Base-by-base conservation (phyloP, 1,139 yeast genomes). In the Zygoascus meyerae region DNA sequence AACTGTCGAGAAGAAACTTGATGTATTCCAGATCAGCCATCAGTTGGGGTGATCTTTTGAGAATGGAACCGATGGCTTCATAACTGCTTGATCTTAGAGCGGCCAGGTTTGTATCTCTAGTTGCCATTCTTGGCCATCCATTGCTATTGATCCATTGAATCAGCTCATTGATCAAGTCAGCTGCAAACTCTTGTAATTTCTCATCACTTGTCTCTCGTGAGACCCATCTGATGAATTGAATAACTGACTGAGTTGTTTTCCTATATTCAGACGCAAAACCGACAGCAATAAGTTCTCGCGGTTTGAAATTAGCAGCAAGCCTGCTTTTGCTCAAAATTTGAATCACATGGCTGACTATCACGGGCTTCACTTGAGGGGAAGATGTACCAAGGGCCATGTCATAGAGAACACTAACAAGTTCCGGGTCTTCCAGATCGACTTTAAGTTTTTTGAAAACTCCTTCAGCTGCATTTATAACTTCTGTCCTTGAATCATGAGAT, bases 1-100 rank as follows among this genome's bases (percentile, higher is more conserved):
- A 65, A n/a, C 94, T 81, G 39, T 81, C 79, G 54, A 90, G 79
- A 29, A 92, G 65, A 58, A 87, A 87, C 42, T 76, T 77, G 45
- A 87, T 63, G 52, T 76, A 77, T 0, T 74, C 63, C 40, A 81
- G 39, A 37, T 54, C 58, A 2, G 47, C 54, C 31, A 82, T 62
- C 14, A 80, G 64, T 0, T 61, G 60, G 0, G 80, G 73, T 29
- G 75, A 72, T 16, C 78, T 70, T 46, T 74, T 73, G 42, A 86
- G 63, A 10, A 86, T 69, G 34, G 78, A 74, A 2, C 95, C 92
- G 40, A 89, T 65, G 0, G 94, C 81, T 60, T 86, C 95, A 59
- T 86, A 89, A 52, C 84, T 86, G 29, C 75, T 67, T 56, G 77
- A 74, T 53, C 95, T 74, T 51, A 79, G 74, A 2, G 61, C 54